Evolutionary conservation across 2,329 filamentous ascomycete genomes (phyloP).

Genomic region (Byssochlamys sp.): DNA sequence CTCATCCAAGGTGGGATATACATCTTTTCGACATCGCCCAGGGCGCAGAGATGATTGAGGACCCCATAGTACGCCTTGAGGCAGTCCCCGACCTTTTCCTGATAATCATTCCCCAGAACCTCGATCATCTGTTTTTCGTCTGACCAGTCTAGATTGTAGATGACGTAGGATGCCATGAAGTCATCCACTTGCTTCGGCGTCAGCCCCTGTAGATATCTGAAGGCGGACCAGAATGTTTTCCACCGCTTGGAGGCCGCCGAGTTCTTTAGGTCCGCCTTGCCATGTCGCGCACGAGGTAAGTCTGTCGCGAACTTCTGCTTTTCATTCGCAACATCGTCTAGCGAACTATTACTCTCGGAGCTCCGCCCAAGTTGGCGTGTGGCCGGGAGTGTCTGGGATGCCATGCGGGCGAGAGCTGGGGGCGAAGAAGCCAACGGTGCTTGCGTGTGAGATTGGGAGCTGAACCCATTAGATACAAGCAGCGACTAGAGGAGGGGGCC

Average conservation of each 20-base stretch:
- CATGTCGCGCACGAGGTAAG: constrained; percentile 4
- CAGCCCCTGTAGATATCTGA: constrained; percentile 42
- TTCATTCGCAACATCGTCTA: constrained; percentile 15
- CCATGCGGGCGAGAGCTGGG: background rate
- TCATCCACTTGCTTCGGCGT: constrained; percentile 45
- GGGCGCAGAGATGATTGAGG: constrained; percentile 46
- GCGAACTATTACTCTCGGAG: constrained; percentile 18
- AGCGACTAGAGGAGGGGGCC: background rate
- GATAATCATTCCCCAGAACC: constrained; percentile 41
- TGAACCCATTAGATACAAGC: background rate
- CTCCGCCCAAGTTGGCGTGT: constrained; percentile 12
- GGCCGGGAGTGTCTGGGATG: background rate
- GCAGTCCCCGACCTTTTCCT: constrained; percentile 43
- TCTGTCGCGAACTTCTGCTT: constrained; percentile 14
- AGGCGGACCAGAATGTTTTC: constrained; percentile 43
- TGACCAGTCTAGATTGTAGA: constrained; percentile 49
- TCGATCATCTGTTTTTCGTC: constrained; percentile 42
- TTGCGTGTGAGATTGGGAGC: background rate
- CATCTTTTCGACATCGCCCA: constrained; percentile 51
- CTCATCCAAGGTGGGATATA: constrained; percentile 49
- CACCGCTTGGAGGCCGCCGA: constrained; percentile 40
- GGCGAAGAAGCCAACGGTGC: background rate
- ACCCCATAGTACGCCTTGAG: constrained; percentile 46
- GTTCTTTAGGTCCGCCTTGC: constrained; percentile 28
- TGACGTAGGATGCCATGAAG: constrained; percentile 49